Conservation (phyloP, 306 rosid genomes). For the Sesbania bispinosa region DNA sequence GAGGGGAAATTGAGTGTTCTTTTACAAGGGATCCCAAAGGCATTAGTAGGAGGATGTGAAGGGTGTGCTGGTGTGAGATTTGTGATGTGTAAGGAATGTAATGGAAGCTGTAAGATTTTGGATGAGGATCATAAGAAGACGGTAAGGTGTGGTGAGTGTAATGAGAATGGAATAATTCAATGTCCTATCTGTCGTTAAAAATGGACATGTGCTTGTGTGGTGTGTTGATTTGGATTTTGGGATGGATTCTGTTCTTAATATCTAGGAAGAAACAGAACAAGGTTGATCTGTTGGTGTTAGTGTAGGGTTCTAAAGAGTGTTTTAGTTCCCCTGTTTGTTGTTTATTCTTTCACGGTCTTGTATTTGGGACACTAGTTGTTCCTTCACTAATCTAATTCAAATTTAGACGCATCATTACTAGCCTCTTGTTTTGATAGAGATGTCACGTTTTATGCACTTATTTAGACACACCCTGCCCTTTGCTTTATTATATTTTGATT, state of each 20-base stretch:
- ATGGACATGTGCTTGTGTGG: not conserved
- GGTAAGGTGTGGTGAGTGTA: constrained; percentile 68
- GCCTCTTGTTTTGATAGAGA: not conserved
- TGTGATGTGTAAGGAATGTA: constrained; percentile 69
- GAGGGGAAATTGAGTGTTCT: constrained; percentile 64
- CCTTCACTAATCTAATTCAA: constrained; percentile 25
- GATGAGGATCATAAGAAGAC: constrained; percentile 48
- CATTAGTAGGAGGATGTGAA: constrained; percentile 44
- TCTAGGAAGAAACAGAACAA: constrained; percentile 11
- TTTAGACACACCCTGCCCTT: not conserved
- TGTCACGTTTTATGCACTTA: not conserved
- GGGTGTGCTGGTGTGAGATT: constrained; percentile 81
- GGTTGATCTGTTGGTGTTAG: constrained; percentile 1
- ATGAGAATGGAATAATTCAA: constrained; percentile 81
- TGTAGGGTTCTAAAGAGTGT: constrained; percentile 64
- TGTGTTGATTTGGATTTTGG: constrained; percentile 13
- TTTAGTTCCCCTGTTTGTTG: constrained; percentile 51
- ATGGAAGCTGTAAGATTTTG: constrained; percentile 90
- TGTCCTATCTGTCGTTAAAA: constrained; percentile 73
- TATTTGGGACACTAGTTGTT: constrained; percentile 22
- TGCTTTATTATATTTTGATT: not conserved
- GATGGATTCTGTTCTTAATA: not conserved
- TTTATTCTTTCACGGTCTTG: constrained; percentile 14
- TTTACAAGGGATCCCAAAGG: constrained; percentile 65
- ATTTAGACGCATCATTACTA: constrained; percentile 5